These are phyloP conservation scores for Hyphopichia burtonii DNA, from an alignment of 1,139 yeast species.

Conservation along the genomic window DNA sequence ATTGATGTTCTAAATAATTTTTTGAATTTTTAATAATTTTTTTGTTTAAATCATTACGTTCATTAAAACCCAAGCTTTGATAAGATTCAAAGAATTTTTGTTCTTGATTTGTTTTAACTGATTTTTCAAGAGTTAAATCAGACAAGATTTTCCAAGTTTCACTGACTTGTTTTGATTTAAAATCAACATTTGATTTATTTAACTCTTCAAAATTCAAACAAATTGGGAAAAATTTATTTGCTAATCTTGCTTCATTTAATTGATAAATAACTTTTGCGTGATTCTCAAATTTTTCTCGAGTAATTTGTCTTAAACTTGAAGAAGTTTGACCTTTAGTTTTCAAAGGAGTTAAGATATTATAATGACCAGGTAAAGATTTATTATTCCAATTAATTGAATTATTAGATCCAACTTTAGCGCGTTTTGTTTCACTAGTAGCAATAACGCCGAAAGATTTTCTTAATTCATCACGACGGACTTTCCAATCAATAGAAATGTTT, in stretches of 20 bases:
- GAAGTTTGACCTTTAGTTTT: slow-evolving; percentile 13
- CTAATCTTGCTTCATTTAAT: slow-evolving; percentile 68
- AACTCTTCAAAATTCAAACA: slow-evolving; percentile 55
- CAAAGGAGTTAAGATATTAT: slow-evolving; percentile 37
- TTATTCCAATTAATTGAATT: slow-evolving; percentile 33
- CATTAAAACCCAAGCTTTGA: slow-evolving; percentile 18
- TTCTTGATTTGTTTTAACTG: slow-evolving; percentile 38
- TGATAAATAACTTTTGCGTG: slow-evolving; percentile 71
- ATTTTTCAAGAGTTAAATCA: slow-evolving; percentile 38
- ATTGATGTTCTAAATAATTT: slow-evolving; percentile 69
- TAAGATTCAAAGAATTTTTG: slow-evolving; percentile 44
- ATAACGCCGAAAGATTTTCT: slow-evolving; percentile 63
- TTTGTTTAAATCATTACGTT: slow-evolving; percentile 36
- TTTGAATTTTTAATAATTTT: slow-evolving; percentile 58
- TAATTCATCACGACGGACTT: slow-evolving; percentile 67
- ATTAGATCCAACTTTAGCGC: slow-evolving; percentile 13
- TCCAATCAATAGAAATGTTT: slow-evolving; percentile 82
- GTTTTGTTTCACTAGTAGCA: slow-evolving; percentile 19
- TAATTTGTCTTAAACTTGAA: slow-evolving; percentile 30
- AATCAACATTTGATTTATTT: slow-evolving; percentile 48
- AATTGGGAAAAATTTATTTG: slow-evolving; percentile 47
- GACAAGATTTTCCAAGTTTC: slow-evolving; percentile 65
- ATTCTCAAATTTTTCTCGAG: slow-evolving; percentile 64
- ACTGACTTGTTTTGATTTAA: slow-evolving; percentile 60
- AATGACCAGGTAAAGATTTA: slow-evolving; percentile 34